Percentiles rank a stretch among this genome's conserved stretches.
Evolutionary conservation across 768 basidiomycete genomes (phyloP).

Genomic region (Lentinula sp.): DNA sequence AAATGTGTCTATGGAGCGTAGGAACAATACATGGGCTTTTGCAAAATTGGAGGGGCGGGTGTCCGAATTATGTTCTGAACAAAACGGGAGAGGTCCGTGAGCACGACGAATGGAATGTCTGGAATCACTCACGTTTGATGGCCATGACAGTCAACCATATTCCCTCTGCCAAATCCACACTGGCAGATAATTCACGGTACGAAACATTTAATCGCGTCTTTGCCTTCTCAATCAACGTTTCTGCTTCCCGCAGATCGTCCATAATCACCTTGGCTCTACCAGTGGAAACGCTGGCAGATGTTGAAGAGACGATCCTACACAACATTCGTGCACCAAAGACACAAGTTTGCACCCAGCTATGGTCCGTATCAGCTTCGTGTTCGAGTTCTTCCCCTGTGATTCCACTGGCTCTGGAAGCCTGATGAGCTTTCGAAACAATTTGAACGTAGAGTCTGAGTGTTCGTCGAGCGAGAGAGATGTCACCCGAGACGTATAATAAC

Average conservation of each 20-base stretch:
- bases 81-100: background rate
- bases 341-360: slow-evolving; percentile 70
- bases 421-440: slow-evolving; percentile 76
- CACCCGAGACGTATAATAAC: slow-evolving; percentile 57
- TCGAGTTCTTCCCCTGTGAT: slow-evolving; percentile 16
- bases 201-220: slow-evolving; percentile 43
- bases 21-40: slow-evolving; percentile 46
- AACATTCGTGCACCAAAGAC: slow-evolving; percentile 77
- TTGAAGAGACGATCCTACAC: slow-evolving; percentile 38
- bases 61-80: slow-evolving; percentile 57
- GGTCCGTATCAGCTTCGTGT: slow-evolving; percentile 59
- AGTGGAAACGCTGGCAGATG: background rate
- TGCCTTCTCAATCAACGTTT: slow-evolving; percentile 53
- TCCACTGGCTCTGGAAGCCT: slow-evolving; percentile 29
- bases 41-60: slow-evolving; percentile 55
- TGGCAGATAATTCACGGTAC: slow-evolving; percentile 50
- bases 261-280: slow-evolving; percentile 28
- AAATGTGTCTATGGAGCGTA: slow-evolving; percentile 38
- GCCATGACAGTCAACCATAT: slow-evolving; percentile 69
- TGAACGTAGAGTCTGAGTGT: slow-evolving; percentile 79
- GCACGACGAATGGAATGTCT: background rate
- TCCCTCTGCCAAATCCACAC: slow-evolving; percentile 64
- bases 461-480: slow-evolving; percentile 59
- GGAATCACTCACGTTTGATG: slow-evolving; percentile 45
- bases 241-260: slow-evolving; percentile 60